These are phyloP conservation scores for Fusarium dlaminii DNA, from an alignment of 2,329 filamentous ascomycete species.

Conservation along the genomic window DNA sequence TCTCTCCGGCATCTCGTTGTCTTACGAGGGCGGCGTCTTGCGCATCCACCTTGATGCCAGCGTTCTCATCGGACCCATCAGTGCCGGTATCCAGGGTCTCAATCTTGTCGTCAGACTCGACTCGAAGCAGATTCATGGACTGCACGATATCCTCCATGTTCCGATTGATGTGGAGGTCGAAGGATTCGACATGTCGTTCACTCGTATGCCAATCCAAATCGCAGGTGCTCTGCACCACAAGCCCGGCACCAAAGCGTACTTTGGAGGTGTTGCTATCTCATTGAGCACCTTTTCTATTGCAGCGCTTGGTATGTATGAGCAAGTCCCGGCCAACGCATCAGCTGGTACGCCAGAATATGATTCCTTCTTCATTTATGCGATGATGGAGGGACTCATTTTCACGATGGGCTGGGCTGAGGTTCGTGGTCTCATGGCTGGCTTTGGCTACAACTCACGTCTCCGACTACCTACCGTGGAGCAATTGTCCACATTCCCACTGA, in stretches of 20 bases:
- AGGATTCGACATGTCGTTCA: not conserved
- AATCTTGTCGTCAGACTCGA: accelerated
- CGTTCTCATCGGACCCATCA: not conserved
- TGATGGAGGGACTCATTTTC: not conserved
- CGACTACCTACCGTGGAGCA: not conserved
- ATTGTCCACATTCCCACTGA: not conserved
- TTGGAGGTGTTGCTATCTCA: not conserved
- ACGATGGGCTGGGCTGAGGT: not conserved
- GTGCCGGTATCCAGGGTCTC: not conserved
- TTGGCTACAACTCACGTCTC: not conserved
- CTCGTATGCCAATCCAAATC: accelerated
- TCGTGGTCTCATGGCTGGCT: not conserved
- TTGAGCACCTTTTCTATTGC: not conserved
- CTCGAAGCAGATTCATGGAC: accelerated
- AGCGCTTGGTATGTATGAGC: not conserved
- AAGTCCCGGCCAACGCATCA: not conserved
- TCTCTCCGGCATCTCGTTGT: not conserved
- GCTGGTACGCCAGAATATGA: not conserved
- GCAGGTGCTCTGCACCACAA: not conserved
- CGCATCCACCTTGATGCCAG: not conserved
- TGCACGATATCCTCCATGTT: accelerated
- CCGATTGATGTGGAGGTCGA: accelerated
- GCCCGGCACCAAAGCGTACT: not conserved
- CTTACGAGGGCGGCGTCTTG: accelerated
- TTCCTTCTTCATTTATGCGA: accelerated